Percentiles rank a stretch among this genome's conserved stretches.
Evolutionary conservation across 2,329 filamentous ascomycete species (phyloP).

Genomic region (Nemania sp.): DNA sequence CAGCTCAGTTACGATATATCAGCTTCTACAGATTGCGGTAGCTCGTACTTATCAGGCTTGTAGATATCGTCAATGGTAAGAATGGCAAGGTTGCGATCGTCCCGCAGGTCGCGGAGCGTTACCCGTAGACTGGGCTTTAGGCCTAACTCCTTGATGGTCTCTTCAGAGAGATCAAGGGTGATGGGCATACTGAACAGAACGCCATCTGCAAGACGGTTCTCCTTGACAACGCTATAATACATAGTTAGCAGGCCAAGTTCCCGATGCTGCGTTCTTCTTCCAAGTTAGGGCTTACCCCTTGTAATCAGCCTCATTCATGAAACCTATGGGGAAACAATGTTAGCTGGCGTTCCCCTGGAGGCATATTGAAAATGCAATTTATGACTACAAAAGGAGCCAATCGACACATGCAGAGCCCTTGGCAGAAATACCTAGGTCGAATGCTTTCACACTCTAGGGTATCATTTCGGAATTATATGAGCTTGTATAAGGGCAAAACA

Average conservation of each 20-base stretch:
- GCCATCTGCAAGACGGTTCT: constrained; percentile 84
- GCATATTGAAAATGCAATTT: neutral
- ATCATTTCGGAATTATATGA: neutral
- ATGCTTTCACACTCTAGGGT: constrained; percentile 3
- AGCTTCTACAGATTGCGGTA: constrained; percentile 38
- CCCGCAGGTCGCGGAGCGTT: constrained; percentile 90
- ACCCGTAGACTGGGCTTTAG: constrained; percentile 81
- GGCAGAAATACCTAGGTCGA: constrained; percentile 5
- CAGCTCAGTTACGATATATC: constrained; percentile 54
- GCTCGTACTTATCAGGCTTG: constrained; percentile 84
- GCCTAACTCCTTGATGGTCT: constrained; percentile 72
- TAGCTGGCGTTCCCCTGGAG: constrained; percentile 28
- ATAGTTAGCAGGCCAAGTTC: constrained; percentile 10
- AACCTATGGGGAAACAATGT: constrained; percentile 61
- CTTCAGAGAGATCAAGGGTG: constrained; percentile 80
- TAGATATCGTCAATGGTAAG: constrained; percentile 95
- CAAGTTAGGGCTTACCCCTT: constrained; percentile 64
- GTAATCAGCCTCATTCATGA: constrained; percentile 97
- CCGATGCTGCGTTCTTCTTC: neutral
- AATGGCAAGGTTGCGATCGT: constrained; percentile 95
- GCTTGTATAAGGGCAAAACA: constrained; percentile 41
- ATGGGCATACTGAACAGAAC: constrained; percentile 97
- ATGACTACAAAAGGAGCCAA: neutral
- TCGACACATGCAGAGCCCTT: constrained; percentile 2
- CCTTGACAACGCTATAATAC: constrained; percentile 73